phyloP scores from a whole-genome alignment of 225 moss, liverwort and hornwort species.

The Marchantia polymorpha region DNA sequence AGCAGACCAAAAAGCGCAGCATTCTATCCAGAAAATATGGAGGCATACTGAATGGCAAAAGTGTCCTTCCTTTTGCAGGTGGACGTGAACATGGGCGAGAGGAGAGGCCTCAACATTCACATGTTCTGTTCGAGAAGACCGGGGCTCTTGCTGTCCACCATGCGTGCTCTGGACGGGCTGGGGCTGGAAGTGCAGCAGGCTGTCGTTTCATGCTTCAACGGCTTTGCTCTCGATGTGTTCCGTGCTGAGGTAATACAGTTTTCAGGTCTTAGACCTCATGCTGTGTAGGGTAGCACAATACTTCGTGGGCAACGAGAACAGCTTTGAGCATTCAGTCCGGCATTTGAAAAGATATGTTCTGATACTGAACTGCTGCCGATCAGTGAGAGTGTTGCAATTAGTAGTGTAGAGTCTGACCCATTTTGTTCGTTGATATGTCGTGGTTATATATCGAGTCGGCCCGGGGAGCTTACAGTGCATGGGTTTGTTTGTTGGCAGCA shows the following conservation, averaged over 20 bases:
- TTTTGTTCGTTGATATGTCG: too few species aligned
- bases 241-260: conserved; percentile 58
- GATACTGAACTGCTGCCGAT: too few species aligned
- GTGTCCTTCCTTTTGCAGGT: conserved; percentile 35
- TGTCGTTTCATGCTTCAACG: conserved; percentile 90
- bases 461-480: not conserved
- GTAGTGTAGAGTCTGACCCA: too few species aligned
- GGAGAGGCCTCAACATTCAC: conserved; percentile 70
- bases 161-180: conserved; percentile 76
- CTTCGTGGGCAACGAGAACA: too few species aligned
- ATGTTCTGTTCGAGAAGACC: conserved; percentile 86
- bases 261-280: too few species aligned
- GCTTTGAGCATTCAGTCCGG: too few species aligned
- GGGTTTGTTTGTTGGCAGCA: conserved; percentile 31
- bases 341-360: too few species aligned
- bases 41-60: too few species aligned
- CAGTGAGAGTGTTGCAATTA: too few species aligned
- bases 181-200: conserved; percentile 90
- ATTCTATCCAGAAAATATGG: too few species aligned
- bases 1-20: too few species aligned
- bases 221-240: conserved; percentile 83
- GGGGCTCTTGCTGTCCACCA: conserved; percentile 67
- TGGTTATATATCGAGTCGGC: not conserved
- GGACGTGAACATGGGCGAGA: conserved; percentile 66
- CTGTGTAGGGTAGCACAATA: too few species aligned